Evolutionary conservation across 2,329 filamentous ascomycete species (phyloP).

Genomic region (Colletotrichum liaoningense): DNA sequence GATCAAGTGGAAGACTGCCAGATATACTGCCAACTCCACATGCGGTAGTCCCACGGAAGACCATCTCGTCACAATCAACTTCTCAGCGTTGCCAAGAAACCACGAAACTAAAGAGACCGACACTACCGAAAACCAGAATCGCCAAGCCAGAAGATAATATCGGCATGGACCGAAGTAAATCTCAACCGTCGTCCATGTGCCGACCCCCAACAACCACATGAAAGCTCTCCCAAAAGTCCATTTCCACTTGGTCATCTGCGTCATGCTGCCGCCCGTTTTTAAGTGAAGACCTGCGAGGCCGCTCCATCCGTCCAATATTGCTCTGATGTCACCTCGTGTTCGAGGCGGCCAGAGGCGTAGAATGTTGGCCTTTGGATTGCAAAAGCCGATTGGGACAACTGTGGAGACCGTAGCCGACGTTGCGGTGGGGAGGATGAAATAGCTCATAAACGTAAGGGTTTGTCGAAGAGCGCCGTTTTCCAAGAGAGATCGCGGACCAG

Average conservation of each 20-base stretch:
- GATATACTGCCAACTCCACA: neutral
- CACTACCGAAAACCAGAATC: neutral
- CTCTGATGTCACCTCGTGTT: constrained; percentile 15
- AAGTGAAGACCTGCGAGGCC: neutral
- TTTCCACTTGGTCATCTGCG: neutral
- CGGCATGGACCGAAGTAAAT: constrained; percentile 3
- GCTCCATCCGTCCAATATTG: constrained; percentile 1
- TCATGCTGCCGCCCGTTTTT: neutral
- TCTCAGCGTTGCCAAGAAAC: neutral
- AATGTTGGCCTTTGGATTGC: neutral
- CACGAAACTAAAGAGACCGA: neutral
- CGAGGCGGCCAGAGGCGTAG: constrained; percentile 6
- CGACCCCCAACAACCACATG: neutral
- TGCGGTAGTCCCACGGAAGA: neutral
- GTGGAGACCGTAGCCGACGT: neutral
- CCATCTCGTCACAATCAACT: neutral
- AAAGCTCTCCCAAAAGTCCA: neutral
- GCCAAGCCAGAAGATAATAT: neutral
- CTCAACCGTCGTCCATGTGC: constrained; percentile 1
- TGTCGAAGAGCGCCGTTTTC: neutral
- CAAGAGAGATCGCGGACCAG: neutral
- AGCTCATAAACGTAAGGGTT: neutral
- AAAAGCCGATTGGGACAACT: neutral
- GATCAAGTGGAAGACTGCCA: neutral
- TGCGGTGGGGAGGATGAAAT: constrained; percentile 1